These are phyloP conservation scores for Gamarada debralockiae DNA, from an alignment of 495 filamentous ascomycete species.

Conservation along the genomic window DNA sequence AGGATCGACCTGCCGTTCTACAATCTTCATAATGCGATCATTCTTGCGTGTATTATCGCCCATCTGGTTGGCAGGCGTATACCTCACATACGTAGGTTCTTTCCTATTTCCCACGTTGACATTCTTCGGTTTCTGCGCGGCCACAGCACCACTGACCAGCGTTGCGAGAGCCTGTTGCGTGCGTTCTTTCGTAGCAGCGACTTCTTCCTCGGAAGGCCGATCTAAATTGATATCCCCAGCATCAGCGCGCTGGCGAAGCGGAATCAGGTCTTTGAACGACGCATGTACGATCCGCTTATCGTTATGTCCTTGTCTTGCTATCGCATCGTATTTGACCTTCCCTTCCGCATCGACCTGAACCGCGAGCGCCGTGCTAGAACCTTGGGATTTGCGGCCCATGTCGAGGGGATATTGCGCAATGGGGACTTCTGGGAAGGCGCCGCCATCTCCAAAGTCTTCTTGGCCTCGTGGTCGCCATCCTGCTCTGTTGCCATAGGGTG, in stretches of 20 bases:
- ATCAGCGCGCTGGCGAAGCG: conserved; percentile 88
- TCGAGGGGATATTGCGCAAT: conserved; percentile 94
- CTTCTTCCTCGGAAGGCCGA: conserved; percentile 79
- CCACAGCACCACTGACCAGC: conserved; percentile 80
- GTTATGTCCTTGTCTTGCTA: conserved; percentile 84
- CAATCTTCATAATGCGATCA: conserved; percentile 97
- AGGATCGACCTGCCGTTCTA: conserved; percentile 89
- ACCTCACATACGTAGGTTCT: conserved; percentile 91
- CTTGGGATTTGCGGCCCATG: conserved; percentile 78
- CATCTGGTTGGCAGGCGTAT: conserved; percentile 97
- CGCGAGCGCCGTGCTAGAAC: conserved; percentile 80
- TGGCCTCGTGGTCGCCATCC: conserved; percentile 82
- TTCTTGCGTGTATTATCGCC: conserved; percentile 84
- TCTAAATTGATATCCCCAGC: conserved; percentile 91
- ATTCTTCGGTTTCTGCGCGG: conserved; percentile 94
- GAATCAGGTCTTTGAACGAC: conserved; percentile 95
- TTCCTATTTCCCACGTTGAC: conserved; percentile 71
- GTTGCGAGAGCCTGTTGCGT: conserved; percentile 80
- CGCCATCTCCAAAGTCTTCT: conserved; percentile 95
- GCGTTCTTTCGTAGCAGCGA: conserved; percentile 75
- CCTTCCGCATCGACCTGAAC: conserved; percentile 88
- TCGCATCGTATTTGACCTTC: conserved; percentile 94
- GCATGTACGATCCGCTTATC: conserved; percentile 85
- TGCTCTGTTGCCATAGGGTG: conserved; percentile 77
- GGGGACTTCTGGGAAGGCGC: conserved; percentile 91